Conservation (phyloP, 2,329 filamentous ascomycete species). For the Lachnellula subtilissima region DNA sequence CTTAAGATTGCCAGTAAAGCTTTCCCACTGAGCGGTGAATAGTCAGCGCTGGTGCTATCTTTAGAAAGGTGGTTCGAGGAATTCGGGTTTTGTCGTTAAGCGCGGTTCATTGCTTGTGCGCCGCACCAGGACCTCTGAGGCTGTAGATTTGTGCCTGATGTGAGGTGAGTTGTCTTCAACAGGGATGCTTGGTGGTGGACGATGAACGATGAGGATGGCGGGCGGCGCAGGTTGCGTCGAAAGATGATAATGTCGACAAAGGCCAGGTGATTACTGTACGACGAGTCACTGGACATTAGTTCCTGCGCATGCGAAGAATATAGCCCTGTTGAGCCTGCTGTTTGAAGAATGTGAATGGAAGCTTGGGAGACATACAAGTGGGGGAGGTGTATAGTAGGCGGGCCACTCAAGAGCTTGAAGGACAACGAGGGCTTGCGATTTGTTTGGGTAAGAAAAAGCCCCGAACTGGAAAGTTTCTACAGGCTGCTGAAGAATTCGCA, state of each 20-base stretch:
- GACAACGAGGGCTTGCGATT: constrained; percentile 16
- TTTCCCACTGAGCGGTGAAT: constrained; percentile 22
- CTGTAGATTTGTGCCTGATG: constrained; percentile 23
- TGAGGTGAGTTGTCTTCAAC: constrained; percentile 25
- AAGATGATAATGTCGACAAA: constrained; percentile 9
- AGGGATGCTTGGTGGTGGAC: constrained; percentile 19
- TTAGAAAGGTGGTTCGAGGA: constrained; percentile 16
- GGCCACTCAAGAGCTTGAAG: constrained; percentile 23
- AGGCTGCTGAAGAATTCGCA: constrained; percentile 16
- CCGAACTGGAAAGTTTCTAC: constrained; percentile 13
- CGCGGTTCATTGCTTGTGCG: constrained; percentile 20
- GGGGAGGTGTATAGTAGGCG: constrained; percentile 17
- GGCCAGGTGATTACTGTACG: constrained; percentile 20
- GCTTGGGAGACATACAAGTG: constrained; percentile 20
- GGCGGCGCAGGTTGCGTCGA: constrained; percentile 12
- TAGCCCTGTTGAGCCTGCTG: constrained; percentile 17
- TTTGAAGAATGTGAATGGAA: constrained; percentile 10
- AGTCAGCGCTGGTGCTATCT: constrained; percentile 23
- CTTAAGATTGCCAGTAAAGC: constrained; percentile 25
- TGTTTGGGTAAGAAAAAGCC: constrained; percentile 17
- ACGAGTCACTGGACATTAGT: constrained; percentile 25
- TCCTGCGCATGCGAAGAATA: constrained; percentile 15
- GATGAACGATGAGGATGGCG: constrained; percentile 13
- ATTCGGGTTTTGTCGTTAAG: constrained; percentile 16
- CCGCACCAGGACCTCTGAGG: constrained; percentile 13